A percentile compares a stretch with the other conserved stretches of the same genome.
These are phyloP conservation scores for Phytopythium helicoides DNA, from an alignment of 352 stramenopile species.

Conservation along the genomic window DNA sequence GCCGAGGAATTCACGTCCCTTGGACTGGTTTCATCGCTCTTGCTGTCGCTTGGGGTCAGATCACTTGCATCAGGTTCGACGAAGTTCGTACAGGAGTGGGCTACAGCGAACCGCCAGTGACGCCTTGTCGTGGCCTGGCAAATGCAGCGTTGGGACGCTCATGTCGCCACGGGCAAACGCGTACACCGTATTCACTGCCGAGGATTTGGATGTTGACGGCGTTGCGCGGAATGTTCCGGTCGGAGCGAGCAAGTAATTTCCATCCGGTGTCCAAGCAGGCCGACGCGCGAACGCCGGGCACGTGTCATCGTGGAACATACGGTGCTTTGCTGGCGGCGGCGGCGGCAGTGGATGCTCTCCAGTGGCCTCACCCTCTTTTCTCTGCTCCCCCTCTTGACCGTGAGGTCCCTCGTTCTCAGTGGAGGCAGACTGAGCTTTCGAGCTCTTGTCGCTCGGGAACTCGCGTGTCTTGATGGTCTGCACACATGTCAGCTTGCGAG, in stretches of 20 bases:
- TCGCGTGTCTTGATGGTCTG: conserved; percentile 80
- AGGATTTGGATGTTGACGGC: conserved; percentile 20
- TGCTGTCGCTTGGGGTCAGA: neutral
- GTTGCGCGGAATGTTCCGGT: conserved; percentile 67
- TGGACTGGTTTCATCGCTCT: neutral
- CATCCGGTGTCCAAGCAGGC: conserved; percentile 91
- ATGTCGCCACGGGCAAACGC: conserved; percentile 93
- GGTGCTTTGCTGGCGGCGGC: conserved; percentile 43
- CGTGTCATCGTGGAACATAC: conserved; percentile 94
- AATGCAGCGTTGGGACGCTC: conserved; percentile 88
- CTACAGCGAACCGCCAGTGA: conserved; percentile 93
- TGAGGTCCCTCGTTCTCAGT: conserved; percentile 7
- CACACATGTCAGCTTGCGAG: conserved; percentile 71
- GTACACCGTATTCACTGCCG: conserved; percentile 86
- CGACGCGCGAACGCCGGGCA: conserved; percentile 94
- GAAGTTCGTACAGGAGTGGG: conserved; percentile 90
- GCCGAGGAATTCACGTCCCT: neutral
- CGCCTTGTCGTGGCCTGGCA: conserved; percentile 91
- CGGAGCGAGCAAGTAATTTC: conserved; percentile 89
- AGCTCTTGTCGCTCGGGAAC: conserved; percentile 19
- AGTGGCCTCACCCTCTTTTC: conserved; percentile 10
- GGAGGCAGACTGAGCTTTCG: neutral
- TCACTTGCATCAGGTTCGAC: conserved; percentile 14
- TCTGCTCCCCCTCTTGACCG: conserved; percentile 7
- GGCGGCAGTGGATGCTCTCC: neutral